A percentile compares a stretch with the other conserved stretches of the same genome.
Conservation (phyloP, 306 rosid species). For the Malus orientalis region DNA sequence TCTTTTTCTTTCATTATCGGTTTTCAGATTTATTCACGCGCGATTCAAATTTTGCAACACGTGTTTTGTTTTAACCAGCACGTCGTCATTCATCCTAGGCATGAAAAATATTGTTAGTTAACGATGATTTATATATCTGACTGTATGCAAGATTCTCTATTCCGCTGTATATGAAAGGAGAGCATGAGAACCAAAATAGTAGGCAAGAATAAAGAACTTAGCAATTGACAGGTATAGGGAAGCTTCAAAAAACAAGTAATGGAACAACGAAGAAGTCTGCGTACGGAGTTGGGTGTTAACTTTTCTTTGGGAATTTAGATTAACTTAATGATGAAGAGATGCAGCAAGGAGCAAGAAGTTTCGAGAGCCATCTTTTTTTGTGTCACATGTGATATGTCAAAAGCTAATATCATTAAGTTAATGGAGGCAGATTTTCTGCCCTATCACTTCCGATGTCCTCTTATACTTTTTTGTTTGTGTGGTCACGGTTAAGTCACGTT, state of each 20-base stretch:
- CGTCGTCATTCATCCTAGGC: fast-evolving
- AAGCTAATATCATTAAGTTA: neutral
- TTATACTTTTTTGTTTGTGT: too few relatives aligned
- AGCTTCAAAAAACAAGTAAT: neutral
- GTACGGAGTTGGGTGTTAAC: neutral
- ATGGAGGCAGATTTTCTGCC: too few relatives aligned
- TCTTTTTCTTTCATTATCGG: too few relatives aligned
- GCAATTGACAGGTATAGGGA: neutral
- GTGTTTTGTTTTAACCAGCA: too few relatives aligned
- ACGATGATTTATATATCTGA: fast-evolving
- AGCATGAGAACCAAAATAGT: neutral
- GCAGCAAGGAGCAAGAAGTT: neutral
- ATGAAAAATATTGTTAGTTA: fast-evolving
- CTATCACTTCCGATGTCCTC: fast-evolving
- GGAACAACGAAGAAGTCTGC: neutral
- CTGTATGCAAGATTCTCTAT: neutral
- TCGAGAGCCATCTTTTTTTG: neutral
- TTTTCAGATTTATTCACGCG: too few relatives aligned
- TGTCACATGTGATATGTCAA: neutral
- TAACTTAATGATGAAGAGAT: neutral
- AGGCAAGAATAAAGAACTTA: neutral
- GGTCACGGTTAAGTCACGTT: too few relatives aligned
- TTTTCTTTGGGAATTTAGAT: neutral
- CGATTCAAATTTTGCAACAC: too few relatives aligned
- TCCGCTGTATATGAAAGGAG: too few relatives aligned